Evolutionary conservation across 805 yeast genomes (phyloP).

Genomic region (Candida dajiaensis): DNA sequence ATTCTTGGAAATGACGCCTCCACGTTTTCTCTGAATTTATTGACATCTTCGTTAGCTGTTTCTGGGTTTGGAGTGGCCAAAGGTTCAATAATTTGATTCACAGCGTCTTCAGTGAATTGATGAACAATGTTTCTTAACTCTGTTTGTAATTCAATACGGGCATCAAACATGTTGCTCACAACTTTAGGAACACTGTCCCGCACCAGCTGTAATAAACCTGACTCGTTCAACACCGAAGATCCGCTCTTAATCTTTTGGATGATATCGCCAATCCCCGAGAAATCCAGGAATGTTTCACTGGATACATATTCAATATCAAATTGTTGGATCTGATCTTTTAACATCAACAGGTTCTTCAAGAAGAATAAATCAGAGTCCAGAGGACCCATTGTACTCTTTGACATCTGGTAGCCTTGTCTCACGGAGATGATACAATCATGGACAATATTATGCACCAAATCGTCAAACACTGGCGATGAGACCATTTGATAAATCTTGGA

Average conservation of each 20-base stretch:
- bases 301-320: constrained; percentile 77
- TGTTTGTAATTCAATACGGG: constrained; percentile 61
- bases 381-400: constrained; percentile 40
- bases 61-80: constrained; percentile 22
- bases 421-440: constrained; percentile 69
- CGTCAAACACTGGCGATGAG: constrained; percentile 76
- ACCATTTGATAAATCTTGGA: constrained; percentile 77
- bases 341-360: constrained; percentile 62
- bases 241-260: constrained; percentile 34
- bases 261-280: constrained; percentile 65
- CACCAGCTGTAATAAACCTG: constrained; percentile 40
- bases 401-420: constrained; percentile 44
- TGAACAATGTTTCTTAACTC: constrained; percentile 69
- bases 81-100: constrained; percentile 43
- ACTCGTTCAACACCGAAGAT: constrained; percentile 17
- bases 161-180: constrained; percentile 78
- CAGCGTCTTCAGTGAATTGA: constrained; percentile 57
- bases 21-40: constrained; percentile 43
- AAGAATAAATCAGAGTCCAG: constrained; percentile 60
- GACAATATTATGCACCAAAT: constrained; percentile 79
- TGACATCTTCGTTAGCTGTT: constrained; percentile 28
- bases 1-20: constrained; percentile 52
- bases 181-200: constrained; percentile 73
- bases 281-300: constrained; percentile 72
- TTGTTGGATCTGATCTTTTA: constrained; percentile 62